Conservation (phyloP, 768 basidiomycete species). For the Boletus rex-veris region DNA sequence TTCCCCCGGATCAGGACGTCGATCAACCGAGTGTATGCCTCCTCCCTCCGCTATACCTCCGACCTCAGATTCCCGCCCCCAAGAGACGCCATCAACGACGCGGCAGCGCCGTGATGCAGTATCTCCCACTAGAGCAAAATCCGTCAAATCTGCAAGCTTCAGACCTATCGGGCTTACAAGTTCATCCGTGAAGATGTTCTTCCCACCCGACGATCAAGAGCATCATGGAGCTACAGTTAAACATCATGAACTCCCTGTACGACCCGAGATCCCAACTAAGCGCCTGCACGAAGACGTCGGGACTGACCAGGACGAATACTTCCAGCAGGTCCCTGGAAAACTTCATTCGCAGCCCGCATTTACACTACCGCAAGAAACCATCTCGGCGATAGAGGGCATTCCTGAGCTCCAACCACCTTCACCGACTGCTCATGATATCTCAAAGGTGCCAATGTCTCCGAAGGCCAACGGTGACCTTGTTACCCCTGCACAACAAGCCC, state of each 20-base stretch:
- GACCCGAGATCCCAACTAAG: constrained; percentile 28
- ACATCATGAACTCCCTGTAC: constrained; percentile 14
- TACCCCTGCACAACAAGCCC: constrained; percentile 18
- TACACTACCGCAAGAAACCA: constrained; percentile 8
- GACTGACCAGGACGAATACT: constrained; percentile 20
- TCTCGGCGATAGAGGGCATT: constrained; percentile 4
- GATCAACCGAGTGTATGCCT: constrained; percentile 33
- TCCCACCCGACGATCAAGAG: constrained; percentile 77
- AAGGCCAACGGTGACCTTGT: constrained; percentile 24
- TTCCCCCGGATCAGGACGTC: constrained; percentile 22
- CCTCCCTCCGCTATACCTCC: constrained; percentile 29
- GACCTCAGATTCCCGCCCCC: constrained; percentile 11
- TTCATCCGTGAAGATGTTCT: constrained; percentile 70
- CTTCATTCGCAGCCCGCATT: background rate
- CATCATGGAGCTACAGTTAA: constrained; percentile 29
- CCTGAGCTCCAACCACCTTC: constrained; percentile 18
- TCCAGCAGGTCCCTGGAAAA: constrained; percentile 4
- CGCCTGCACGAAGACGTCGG: constrained; percentile 23
- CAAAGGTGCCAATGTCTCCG: constrained; percentile 22
- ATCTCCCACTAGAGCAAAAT: constrained; percentile 19
- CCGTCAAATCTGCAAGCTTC: constrained; percentile 50
- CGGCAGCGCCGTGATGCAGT: constrained; percentile 18
- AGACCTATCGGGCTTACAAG: constrained; percentile 58
- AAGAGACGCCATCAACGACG: constrained; percentile 12
- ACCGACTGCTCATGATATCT: constrained; percentile 16